Evolutionary conservation across 768 basidiomycete species (phyloP).

Genomic region (Boletellus ananas): DNA sequence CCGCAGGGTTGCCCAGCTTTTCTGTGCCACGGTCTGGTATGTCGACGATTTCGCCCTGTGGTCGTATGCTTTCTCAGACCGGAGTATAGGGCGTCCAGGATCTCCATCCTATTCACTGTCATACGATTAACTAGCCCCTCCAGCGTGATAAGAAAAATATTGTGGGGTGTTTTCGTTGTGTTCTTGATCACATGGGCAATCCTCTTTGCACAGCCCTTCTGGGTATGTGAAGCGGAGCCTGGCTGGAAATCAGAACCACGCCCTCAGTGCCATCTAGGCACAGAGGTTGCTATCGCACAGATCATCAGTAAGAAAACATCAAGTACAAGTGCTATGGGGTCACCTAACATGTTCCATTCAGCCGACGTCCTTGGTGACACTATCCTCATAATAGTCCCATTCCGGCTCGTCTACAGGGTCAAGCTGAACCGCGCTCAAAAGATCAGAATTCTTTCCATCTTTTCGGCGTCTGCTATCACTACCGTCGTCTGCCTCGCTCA

Average conservation of each 20-base stretch:
- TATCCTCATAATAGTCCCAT: conserved; percentile 1
- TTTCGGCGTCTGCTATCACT: conserved; percentile 5
- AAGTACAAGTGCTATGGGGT: background rate
- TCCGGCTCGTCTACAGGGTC: background rate
- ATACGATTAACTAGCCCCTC: background rate
- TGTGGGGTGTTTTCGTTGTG: background rate
- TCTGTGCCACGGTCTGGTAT: background rate
- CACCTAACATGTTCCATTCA: background rate
- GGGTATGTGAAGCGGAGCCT: conserved; percentile 3
- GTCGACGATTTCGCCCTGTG: background rate
- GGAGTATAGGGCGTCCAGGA: background rate
- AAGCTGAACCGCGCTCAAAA: background rate
- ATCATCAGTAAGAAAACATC: background rate
- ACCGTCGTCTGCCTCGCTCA: background rate
- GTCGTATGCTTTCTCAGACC: background rate
- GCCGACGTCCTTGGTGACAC: conserved; percentile 4
- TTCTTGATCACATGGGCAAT: conserved; percentile 2
- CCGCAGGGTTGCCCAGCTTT: background rate
- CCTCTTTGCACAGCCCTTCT: conserved; percentile 3
- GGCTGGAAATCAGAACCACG: conserved; percentile 2
- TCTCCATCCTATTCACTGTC: conserved; percentile 6
- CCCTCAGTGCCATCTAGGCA: background rate
- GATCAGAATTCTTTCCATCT: conserved; percentile 4
- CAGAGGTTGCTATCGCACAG: background rate
- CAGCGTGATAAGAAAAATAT: background rate